These are phyloP conservation scores for Rosa chinensis DNA, from an alignment of 306 rosid genomes.

Conservation along the genomic window DNA sequence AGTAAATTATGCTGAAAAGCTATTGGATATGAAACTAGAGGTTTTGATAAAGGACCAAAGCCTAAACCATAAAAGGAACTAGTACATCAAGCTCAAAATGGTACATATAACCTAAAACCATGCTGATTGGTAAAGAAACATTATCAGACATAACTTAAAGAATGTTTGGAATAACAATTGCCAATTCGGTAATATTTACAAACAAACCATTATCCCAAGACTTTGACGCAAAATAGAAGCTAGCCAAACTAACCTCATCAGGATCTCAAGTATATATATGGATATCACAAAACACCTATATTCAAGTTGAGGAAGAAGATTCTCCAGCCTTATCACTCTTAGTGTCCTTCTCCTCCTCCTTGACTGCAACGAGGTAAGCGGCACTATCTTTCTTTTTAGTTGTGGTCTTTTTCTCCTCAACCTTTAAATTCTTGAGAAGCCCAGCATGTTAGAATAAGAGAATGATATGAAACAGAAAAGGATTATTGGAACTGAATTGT, in stretches of 20 bases:
- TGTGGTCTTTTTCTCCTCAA: constrained; percentile 48
- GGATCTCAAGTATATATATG: constrained; percentile 26
- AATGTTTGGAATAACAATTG: too few species aligned
- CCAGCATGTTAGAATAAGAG: constrained; percentile 33
- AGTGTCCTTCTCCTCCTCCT: constrained; percentile 9
- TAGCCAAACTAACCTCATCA: constrained; percentile 44
- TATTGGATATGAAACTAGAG: too few species aligned
- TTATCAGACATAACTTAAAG: too few species aligned
- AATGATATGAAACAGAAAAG: too few species aligned
- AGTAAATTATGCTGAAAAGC: too few species aligned
- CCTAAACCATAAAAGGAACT: too few species aligned
- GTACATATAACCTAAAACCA: too few species aligned
- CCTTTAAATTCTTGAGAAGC: constrained; percentile 71
- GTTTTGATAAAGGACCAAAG: too few species aligned
- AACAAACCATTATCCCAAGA: constrained; percentile 26
- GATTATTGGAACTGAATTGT: too few species aligned
- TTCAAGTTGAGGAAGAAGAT: constrained; percentile 36
- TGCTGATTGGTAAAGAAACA: too few species aligned
- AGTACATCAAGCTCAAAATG: too few species aligned
- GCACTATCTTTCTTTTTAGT: constrained; percentile 51
- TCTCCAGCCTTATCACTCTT: constrained; percentile 12
- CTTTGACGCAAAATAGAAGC: constrained; percentile 35
- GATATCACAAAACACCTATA: constrained; percentile 20
- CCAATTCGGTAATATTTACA: too few species aligned
- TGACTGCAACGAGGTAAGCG: constrained; percentile 36